These are phyloP conservation scores for Lepraria neglecta DNA, from an alignment of 495 filamentous ascomycete species.

Conservation along the genomic window DNA sequence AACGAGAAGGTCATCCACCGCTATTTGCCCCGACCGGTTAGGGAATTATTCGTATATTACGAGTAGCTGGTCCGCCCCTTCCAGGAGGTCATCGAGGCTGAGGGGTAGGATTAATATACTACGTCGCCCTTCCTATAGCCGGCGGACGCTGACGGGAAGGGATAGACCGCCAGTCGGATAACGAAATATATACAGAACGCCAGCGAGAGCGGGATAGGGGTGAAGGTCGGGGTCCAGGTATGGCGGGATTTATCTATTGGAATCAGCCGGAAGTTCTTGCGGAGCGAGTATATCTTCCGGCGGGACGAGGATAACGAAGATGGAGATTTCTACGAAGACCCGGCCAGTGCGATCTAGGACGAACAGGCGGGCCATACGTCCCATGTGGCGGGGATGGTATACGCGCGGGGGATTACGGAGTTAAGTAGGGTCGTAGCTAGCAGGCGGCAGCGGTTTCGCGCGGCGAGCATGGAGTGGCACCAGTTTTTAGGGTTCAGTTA, in stretches of 20 bases:
- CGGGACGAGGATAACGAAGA: neutral
- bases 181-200: neutral
- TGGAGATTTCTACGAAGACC: neutral
- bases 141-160: neutral
- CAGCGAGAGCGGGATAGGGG: neutral
- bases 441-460: neutral
- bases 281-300: neutral
- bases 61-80: neutral
- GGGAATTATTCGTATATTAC: neutral
- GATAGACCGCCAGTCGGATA: neutral
- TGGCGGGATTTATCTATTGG: constrained; percentile 17
- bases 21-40: neutral
- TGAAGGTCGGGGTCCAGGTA: constrained; percentile 2
- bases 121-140: neutral
- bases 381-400: constrained; percentile 24
- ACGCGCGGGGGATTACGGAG: constrained; percentile 23
- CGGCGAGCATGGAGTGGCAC: constrained; percentile 6
- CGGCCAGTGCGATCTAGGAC: neutral
- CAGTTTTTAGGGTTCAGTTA: neutral
- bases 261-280: constrained; percentile 19
- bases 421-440: constrained; percentile 5
- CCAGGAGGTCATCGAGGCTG: too few species aligned
- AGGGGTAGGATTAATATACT: too few species aligned
- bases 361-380: constrained; percentile 15
- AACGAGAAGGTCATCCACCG: neutral